Percentiles rank a stretch among this genome's conserved stretches.
These are phyloP conservation scores for Tolypocladium amazonense DNA, from an alignment of 2,329 filamentous ascomycete species.

Conservation along the genomic window DNA sequence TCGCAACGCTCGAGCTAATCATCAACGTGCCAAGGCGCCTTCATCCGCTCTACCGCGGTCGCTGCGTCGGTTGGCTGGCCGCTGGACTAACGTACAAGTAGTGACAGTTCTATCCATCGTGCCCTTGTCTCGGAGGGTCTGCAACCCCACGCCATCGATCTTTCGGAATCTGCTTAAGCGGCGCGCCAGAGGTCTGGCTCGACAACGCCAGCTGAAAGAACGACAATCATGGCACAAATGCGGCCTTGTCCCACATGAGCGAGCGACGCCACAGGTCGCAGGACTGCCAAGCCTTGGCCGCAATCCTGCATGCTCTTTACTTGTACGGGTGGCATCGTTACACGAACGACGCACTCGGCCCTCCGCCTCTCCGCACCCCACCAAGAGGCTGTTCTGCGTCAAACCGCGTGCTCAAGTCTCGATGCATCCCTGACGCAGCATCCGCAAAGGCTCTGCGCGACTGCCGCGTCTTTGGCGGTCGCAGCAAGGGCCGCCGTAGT, in stretches of 20 bases:
- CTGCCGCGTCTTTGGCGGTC: neutral
- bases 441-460: neutral
- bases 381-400: neutral
- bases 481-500: neutral
- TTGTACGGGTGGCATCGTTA: neutral
- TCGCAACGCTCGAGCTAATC: neutral
- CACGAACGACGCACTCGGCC: neutral
- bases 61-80: neutral
- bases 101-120: neutral
- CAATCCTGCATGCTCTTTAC: neutral
- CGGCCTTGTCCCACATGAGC: neutral
- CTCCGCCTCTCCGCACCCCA: neutral
- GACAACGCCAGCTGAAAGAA: slow-evolving; percentile 8
- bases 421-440: neutral
- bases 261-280: slow-evolving; percentile 11
- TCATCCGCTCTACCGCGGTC: neutral
- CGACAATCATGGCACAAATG: neutral
- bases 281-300: neutral
- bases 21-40: neutral
- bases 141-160: neutral
- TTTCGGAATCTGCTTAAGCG: neutral
- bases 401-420: neutral
- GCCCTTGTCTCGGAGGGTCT: neutral
- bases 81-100: no score
- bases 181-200: slow-evolving; percentile 8